A percentile compares a stretch with the other conserved stretches of the same genome.
phyloP scores from a whole-genome alignment of 2,329 filamentous ascomycete genomes.

The Drechmeria coniospora region DNA sequence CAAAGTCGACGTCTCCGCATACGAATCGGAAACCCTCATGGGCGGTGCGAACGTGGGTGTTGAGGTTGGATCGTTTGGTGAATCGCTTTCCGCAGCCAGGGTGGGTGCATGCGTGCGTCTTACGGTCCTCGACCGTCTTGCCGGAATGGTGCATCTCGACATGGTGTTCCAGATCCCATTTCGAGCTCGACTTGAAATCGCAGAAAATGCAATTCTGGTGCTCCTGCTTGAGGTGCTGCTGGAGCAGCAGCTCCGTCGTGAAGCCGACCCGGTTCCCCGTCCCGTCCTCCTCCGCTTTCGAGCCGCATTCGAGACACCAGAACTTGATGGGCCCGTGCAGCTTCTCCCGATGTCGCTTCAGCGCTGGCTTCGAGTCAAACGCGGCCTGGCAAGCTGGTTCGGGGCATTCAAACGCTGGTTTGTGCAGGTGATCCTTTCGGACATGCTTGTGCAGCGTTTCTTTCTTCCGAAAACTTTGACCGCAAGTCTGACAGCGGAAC shows the following conservation, averaged over 20 bases:
- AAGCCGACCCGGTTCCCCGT: conserved; percentile 41
- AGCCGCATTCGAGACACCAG: conserved; percentile 60
- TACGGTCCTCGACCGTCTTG: conserved; percentile 44
- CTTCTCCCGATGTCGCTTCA: conserved; percentile 56
- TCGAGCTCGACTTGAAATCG: conserved; percentile 48
- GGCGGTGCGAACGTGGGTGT: conserved; percentile 59
- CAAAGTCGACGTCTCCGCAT: conserved; percentile 57
- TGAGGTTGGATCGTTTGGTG: conserved; percentile 70
- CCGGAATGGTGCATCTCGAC: conserved; percentile 62
- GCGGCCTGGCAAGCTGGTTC: conserved; percentile 45
- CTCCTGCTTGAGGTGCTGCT: conserved; percentile 54
- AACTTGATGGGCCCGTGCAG: conserved; percentile 56
- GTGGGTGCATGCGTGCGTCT: conserved; percentile 50
- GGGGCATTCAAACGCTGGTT: conserved; percentile 57
- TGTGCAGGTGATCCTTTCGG: conserved; percentile 55
- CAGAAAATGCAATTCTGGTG: conserved; percentile 70
- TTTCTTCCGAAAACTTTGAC: conserved; percentile 72
- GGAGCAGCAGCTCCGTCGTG: conserved; percentile 53
- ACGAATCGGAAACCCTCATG: conserved; percentile 66
- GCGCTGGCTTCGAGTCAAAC: conserved; percentile 57
- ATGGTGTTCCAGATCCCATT: conserved; percentile 57
- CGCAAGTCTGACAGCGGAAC: conserved; percentile 61
- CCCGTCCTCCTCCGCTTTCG: conserved; percentile 21
- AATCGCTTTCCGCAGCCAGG: conserved; percentile 60
- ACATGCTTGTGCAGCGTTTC: conserved; percentile 76